Percentiles rank a stretch among this genome's conserved stretches.
These are phyloP conservation scores for Microdochium nivale DNA, from an alignment of 2,329 filamentous ascomycete species.

Conservation along the genomic window DNA sequence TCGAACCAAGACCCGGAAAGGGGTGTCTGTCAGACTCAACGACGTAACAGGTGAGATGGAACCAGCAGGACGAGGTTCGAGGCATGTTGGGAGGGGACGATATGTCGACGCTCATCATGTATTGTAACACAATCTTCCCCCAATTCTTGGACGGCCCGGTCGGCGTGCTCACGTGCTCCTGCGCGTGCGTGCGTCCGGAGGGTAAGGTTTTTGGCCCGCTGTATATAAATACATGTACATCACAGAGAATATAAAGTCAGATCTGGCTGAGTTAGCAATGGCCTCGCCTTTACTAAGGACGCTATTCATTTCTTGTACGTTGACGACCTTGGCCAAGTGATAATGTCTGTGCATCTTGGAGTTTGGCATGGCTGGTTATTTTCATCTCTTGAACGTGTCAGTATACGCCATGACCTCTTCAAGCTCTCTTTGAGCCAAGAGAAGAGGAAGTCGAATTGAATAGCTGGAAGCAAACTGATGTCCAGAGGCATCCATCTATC, in stretches of 20 bases:
- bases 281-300: neutral
- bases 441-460: neutral
- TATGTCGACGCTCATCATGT: too few species aligned
- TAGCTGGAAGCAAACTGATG: neutral
- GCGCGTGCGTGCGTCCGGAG: neutral
- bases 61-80: too few species aligned
- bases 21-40: too few species aligned
- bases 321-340: too few species aligned
- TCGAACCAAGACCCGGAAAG: too few species aligned
- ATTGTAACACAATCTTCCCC: too few species aligned
- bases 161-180: too few species aligned
- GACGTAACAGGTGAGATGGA: too few species aligned
- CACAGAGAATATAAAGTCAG: neutral
- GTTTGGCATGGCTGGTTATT: too few species aligned
- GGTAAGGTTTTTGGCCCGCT: neutral
- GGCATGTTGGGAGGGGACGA: too few species aligned
- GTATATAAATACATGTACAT: neutral
- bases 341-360: too few species aligned
- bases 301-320: neutral
- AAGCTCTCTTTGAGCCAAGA: neutral
- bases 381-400: neutral
- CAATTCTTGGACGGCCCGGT: too few species aligned
- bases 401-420: neutral
- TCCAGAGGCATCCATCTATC: neutral
- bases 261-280: neutral